phyloP scores from a whole-genome alignment of 1,284 basidiomycete genomes.

The Fomitopsis schrenkii region DNA sequence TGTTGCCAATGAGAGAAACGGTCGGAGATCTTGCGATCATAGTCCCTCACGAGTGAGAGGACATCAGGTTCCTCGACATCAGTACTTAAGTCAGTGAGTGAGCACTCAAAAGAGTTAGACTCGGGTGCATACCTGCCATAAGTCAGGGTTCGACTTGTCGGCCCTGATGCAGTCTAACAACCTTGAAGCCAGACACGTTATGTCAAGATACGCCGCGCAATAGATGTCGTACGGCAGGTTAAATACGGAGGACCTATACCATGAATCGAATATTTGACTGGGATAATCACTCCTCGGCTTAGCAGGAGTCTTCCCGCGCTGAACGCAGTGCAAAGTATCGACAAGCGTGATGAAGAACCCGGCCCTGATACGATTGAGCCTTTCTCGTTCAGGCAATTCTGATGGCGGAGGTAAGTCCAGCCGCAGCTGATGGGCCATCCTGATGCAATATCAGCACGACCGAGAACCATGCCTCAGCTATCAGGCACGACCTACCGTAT shows the following conservation, averaged over 20 bases:
- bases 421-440: conserved; percentile 49
- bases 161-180: conserved; percentile 34
- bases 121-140: conserved; percentile 6
- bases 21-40: neutral
- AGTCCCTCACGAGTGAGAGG: neutral
- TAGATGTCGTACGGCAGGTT: conserved; percentile 50
- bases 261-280: conserved; percentile 46
- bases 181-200: conserved; percentile 43
- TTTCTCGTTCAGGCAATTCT: conserved; percentile 35
- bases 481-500: conserved; percentile 35
- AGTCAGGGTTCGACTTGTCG: conserved; percentile 15
- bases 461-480: neutral
- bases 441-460: conserved; percentile 16
- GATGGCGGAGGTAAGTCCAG: conserved; percentile 41
- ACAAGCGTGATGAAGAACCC: conserved; percentile 68
- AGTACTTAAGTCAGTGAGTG: neutral
- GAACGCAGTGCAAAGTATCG: conserved; percentile 59
- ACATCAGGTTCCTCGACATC: neutral
- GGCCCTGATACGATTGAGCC: conserved; percentile 52
- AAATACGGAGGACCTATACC: conserved; percentile 41
- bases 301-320: conserved; percentile 65
- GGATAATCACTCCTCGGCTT: conserved; percentile 55
- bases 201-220: conserved; percentile 48
- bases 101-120: too few species aligned
- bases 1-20: neutral